Percentiles rank a stretch among this genome's conserved stretches.
These are phyloP conservation scores for Colletotrichum musicola DNA, from an alignment of 2,329 filamentous ascomycete genomes.

Conservation along the genomic window DNA sequence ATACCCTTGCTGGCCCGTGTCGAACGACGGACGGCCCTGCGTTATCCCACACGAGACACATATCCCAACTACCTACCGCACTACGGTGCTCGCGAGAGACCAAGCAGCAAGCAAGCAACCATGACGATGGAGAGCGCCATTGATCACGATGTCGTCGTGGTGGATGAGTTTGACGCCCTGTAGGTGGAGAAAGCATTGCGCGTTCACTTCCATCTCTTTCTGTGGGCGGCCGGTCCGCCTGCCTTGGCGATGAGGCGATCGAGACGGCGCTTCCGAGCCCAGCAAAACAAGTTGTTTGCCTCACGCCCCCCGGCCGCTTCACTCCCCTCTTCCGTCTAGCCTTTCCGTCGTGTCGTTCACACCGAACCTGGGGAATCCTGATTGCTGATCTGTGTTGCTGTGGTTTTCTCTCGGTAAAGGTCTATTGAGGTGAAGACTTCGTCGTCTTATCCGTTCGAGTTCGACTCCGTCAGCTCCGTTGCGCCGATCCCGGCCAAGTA, in stretches of 20 bases:
- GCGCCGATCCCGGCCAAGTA: constrained; percentile 46
- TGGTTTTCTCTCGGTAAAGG: constrained; percentile 35
- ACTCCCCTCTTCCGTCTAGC: background rate
- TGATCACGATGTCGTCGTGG: constrained; percentile 57
- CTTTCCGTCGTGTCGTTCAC: background rate
- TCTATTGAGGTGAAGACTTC: constrained; percentile 54
- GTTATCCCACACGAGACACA: too few species aligned
- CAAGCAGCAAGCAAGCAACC: background rate
- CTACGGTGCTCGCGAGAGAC: background rate
- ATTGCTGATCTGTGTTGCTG: constrained; percentile 15
- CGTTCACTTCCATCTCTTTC: constrained; percentile 19
- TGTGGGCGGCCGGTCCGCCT: background rate
- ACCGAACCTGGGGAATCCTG: constrained; percentile 30
- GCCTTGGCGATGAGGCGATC: constrained; percentile 9
- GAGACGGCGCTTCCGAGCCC: constrained; percentile 19
- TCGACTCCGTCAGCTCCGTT: constrained; percentile 6
- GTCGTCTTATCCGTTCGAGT: constrained; percentile 11
- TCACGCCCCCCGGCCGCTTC: background rate
- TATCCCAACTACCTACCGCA: too few species aligned
- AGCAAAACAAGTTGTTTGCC: background rate
- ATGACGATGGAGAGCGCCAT: constrained; percentile 46
- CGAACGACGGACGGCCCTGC: constrained; percentile 1
- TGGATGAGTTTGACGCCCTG: constrained; percentile 69
- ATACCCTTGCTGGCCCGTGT: background rate
- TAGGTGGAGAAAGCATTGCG: constrained; percentile 49